Evolutionary conservation across 2,329 filamentous ascomycete species (phyloP), one percentile per base, ranked within the genome.

Genomic region (Xylaria sp.): DNA sequence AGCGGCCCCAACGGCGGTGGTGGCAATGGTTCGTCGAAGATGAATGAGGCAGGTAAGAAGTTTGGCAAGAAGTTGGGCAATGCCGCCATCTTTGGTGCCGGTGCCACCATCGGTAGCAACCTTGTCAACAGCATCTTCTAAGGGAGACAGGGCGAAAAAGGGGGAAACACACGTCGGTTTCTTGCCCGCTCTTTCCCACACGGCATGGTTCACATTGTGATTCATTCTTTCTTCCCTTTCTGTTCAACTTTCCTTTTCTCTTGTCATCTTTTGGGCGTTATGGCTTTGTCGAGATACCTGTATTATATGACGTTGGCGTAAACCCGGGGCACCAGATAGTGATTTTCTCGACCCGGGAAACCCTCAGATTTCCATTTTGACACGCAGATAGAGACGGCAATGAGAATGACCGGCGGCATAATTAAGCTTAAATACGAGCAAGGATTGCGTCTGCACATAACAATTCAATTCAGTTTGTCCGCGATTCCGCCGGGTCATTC

Each of bases 51-150:
- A 58, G 92, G 91, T 58, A 96, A 96, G 86, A 97, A 97, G 78
- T 90, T 97, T 75, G 92, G 93, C 66, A 96, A 95, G 84, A 97
- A 97, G 81, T 74, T 93, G 70, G 93, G 93, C 5, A 86, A 87
- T 68, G 81, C 83, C 50, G 91, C 92, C 34, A 91, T 97, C 67
- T 96, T 96, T 69, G 93, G 93, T 74, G 93, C 93, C 52, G 92
- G 93, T 75, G 92, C 93, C 53, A 94, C 91, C 1, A 88, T 96
- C 65, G 92, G 92, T 71, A 85, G 88, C 67, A 94, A 96, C 72
- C 85, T 96, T 71, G 91, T 96, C 67, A 94, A 95, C 76, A 86
- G 88, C 64, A 95, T 96, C 68, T 94, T 96, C 74, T 96, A 86
- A 77, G 54, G 23, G 30, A 35, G 49, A 2, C 5, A 34, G n/a